Base-by-base conservation (phyloP, 768 basidiomycete genomes). In the Tephrocybe sp. region DNA sequence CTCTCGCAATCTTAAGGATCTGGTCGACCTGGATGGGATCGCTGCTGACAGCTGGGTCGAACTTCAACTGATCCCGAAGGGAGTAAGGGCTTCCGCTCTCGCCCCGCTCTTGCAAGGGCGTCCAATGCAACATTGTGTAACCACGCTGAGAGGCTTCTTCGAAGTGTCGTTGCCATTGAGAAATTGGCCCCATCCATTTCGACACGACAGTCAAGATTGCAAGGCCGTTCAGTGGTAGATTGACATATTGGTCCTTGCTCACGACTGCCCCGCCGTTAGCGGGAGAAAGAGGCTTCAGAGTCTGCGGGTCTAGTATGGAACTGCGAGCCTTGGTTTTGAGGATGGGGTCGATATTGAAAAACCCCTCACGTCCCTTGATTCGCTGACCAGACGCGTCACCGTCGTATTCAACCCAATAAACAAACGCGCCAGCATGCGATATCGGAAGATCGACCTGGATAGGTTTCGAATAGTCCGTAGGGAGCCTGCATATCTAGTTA, bases 101-200 rank as follows among this genome's bases (percentile, higher is more conserved):
- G 18, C 97, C 97, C 27, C 95, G 76, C 64, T 90, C 87, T 68
- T 99, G 96, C 5, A 99, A 73, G 0, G 97, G 97, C 0, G 96
- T 90, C 75, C 89, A 99, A 63, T 99, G 97, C 35, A 99, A 72
- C 92, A 98, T 97, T 44, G 95, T 99, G 74, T 99, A 99, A 1
- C 97, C 96, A 40, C 96, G 77, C 45, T 90, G 78, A 44, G 84
- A 82, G 9, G 92, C 89, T 68, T 95, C 92, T 41, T 79, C 76
- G 56, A 97, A 90, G 63, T 91, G 83, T 3, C 77, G 75, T 36
- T 70, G 75, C 97, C 97, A 98, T 25, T 84, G 74, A 9, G 73
- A 66, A 28, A 92, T 68, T 1, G 87, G 78, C 1, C 95, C 96
- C 92, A 98, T 97, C 97, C 97, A 99, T 66, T 99, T 99, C 1